Evolutionary conservation across 352 stramenopile species (phyloP).

Genomic region (Globisporangium uncinulatum): DNA sequence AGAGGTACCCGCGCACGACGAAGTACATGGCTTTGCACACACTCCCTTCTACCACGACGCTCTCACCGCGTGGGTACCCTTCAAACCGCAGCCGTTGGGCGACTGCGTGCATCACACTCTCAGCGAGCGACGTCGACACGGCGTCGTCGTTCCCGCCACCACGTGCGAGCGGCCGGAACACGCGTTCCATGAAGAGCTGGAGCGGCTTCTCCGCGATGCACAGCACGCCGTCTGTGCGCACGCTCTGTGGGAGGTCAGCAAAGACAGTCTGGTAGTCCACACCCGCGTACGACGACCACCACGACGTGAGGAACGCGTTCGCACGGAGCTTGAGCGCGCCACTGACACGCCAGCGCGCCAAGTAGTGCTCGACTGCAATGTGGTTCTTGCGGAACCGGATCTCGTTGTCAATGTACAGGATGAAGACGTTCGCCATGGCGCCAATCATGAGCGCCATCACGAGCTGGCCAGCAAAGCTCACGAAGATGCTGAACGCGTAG

Average conservation of each 20-base stretch:
- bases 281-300: constrained; percentile 52
- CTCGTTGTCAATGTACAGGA: constrained; percentile 58
- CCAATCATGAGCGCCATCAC: constrained; percentile 77
- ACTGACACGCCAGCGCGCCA: constrained; percentile 36
- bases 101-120: constrained; percentile 28
- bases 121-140: not conserved
- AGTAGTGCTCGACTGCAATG: constrained; percentile 44
- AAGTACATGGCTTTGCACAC: constrained; percentile 68
- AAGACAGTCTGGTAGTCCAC: constrained; percentile 59
- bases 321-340: constrained; percentile 27
- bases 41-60: constrained; percentile 51
- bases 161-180: constrained; percentile 33
- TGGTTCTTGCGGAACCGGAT: constrained; percentile 72
- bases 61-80: constrained; percentile 52
- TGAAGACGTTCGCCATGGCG: constrained; percentile 58
- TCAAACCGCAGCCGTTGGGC: constrained; percentile 54
- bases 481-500: constrained; percentile 41
- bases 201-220: constrained; percentile 42
- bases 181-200: constrained; percentile 25
- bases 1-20: constrained; percentile 49
- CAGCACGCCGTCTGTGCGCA: constrained; percentile 42
- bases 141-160: constrained; percentile 4
- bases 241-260: constrained; percentile 36
- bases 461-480: constrained; percentile 51
- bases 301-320: constrained; percentile 41